These are phyloP conservation scores for Trichoderma sp. DNA, from an alignment of 2,329 filamentous ascomycete genomes.

Conservation along the genomic window DNA sequence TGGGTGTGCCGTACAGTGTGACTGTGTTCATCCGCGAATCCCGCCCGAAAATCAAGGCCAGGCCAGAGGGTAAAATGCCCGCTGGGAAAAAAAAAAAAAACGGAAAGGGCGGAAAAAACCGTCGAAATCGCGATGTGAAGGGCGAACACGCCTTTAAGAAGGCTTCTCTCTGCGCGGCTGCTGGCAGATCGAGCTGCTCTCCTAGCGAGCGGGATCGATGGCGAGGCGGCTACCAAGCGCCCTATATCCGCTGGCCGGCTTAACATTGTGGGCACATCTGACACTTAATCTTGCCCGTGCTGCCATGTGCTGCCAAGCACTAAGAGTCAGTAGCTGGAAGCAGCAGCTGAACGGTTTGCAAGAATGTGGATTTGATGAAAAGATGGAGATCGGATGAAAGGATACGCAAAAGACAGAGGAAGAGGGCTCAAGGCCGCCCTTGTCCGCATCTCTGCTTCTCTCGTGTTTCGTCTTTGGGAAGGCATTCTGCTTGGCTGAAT, in stretches of 20 bases:
- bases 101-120: not conserved
- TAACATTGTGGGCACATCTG: conserved; percentile 4
- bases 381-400: not conserved
- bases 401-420: not conserved
- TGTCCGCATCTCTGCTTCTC: not conserved
- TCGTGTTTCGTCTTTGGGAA: not conserved
- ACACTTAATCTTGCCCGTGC: not conserved
- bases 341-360: not conserved
- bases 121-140: not conserved
- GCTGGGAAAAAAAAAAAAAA: not conserved
- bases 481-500: not conserved
- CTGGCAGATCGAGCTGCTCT: conserved; percentile 7
- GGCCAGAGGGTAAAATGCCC: not conserved
- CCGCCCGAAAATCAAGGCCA: conserved; percentile 4
- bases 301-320: conserved; percentile 5
- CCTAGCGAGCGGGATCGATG: conserved; percentile 17
- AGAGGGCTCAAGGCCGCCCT: not conserved
- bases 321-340: not conserved
- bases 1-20: conserved; percentile 17
- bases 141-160: not conserved
- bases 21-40: conserved; percentile 11
- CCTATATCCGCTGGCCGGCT: conserved; percentile 3
- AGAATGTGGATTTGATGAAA: not conserved
- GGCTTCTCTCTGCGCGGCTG: not conserved
- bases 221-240: conserved; percentile 6